Conservation (phyloP, 164 flowering plant species). For the Litsea cubeba region DNA sequence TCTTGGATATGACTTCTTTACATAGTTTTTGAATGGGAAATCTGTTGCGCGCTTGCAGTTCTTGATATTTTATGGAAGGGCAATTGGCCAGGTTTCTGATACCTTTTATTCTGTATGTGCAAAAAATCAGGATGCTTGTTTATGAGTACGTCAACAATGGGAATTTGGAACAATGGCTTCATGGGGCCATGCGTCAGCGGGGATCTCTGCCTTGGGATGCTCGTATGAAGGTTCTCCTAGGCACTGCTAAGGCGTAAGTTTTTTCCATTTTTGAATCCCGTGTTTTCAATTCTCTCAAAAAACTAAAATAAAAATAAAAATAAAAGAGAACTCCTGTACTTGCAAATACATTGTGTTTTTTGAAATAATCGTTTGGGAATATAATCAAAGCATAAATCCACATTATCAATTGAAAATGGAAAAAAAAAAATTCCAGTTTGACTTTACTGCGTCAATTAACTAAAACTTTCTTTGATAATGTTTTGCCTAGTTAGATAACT, state of each 20-base stretch:
- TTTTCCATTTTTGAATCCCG: not conserved
- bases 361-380: not conserved
- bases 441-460: not conserved
- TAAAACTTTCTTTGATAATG: not conserved
- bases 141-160: conserved; percentile 92
- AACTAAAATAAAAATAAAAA: too few species aligned
- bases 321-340: too few species aligned
- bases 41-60: not conserved
- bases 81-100: not conserved
- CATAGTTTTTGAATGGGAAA: not conserved
- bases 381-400: not conserved
- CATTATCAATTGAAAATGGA: not conserved
- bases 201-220: conserved; percentile 94
- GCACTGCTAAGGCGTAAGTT: conserved; percentile 91
- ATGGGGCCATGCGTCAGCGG: conserved; percentile 70
- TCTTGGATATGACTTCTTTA: not conserved
- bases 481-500: not conserved
- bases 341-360: too few species aligned
- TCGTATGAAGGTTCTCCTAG: conserved; percentile 73
- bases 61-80: not conserved
- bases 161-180: conserved; percentile 86
- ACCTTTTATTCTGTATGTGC: not conserved
- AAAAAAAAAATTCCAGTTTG: not conserved
- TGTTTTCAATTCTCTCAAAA: not conserved
- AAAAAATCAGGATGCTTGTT: conserved; percentile 59